Evolutionary conservation across 2,329 filamentous ascomycete species (phyloP), one percentile per base, ranked within the genome.

Genomic region (Macrophomina pseudophaseolina): DNA sequence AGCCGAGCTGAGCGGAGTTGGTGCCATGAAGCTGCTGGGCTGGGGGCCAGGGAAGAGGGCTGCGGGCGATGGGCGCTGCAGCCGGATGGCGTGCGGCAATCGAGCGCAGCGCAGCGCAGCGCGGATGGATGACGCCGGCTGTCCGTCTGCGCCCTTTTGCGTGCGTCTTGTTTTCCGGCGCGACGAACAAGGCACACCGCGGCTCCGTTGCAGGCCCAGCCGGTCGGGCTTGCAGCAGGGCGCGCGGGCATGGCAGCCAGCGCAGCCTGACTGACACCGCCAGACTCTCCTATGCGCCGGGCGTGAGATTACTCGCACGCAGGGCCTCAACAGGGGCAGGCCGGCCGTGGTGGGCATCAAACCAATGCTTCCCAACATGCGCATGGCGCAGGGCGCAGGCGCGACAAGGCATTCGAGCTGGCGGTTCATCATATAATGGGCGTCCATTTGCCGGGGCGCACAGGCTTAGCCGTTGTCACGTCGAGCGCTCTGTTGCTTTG

Each of bases 261-360:
- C 56, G 56, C 56, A 59, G 56, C 56, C 56, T 44, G 56, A 59
- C 56, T 38, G 56, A 59, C 56, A 59, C 56, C 56, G 56, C 56
- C 56, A 59, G 42, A 44, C 42, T 28, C n/a, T 28, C 23, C 40
- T 28, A 32, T 46, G 56, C 40, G 40, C 54, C 51, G 18, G 18
- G 54, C n/a, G 58, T 46, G 40, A 59, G 58, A 62, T 62, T 62
- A 49, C 58, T 49, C 32, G 52, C 33, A 54, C 16, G 16, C 52
- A 54, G 52, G 52, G 52, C 58, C 58, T 12, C 58, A 62, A 62
- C 58, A 49, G 58, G 58, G 44, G 58, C 48, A 11, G 11, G 46
- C 30, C 32, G 58, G 58, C 56, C 16, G 56, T 28, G 35, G 42
- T 60, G 58, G 42, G 44, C 44, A 62, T 49, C 32, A 62, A 49